phyloP scores from a whole-genome alignment of 163 green algal genomes.

The Scenedesmus sp. region DNA sequence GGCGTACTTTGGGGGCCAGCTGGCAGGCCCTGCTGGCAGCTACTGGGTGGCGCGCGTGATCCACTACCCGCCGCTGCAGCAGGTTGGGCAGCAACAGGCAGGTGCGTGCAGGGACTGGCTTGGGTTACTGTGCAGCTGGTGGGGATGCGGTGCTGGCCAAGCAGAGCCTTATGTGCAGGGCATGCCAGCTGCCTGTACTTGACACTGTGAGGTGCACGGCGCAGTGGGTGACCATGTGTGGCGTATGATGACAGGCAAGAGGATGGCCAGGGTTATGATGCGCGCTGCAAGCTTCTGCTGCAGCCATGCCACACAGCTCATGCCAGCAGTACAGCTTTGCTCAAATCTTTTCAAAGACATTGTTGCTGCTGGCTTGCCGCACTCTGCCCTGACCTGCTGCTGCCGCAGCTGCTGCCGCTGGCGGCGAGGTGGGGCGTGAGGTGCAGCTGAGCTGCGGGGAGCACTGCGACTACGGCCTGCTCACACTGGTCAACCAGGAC shows the following conservation, averaged over 20 bases:
- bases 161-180: no score
- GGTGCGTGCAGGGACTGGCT: constrained; percentile 8
- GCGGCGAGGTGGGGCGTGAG: constrained; percentile 41
- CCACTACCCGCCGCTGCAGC: constrained; percentile 66
- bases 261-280: no score
- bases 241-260: no score
- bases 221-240: no score
- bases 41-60: constrained; percentile 70
- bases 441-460: constrained; percentile 75
- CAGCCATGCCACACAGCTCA: no score
- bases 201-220: no score
- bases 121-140: no score
- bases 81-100: constrained; percentile 31
- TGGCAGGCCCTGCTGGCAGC: constrained; percentile 39
- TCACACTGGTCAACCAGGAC: constrained; percentile 78
- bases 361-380: background rate
- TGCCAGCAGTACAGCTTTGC: background rate
- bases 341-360: background rate
- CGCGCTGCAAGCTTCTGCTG: no score
- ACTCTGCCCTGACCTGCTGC: background rate
- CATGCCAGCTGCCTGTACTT: background rate
- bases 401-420: constrained; percentile 44
- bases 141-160: background rate
- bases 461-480: constrained; percentile 79
- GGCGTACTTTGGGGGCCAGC: constrained; percentile 57